Base-by-base conservation (phyloP, 1,139 yeast genomes). In the Kluyveromyces sp. region DNA sequence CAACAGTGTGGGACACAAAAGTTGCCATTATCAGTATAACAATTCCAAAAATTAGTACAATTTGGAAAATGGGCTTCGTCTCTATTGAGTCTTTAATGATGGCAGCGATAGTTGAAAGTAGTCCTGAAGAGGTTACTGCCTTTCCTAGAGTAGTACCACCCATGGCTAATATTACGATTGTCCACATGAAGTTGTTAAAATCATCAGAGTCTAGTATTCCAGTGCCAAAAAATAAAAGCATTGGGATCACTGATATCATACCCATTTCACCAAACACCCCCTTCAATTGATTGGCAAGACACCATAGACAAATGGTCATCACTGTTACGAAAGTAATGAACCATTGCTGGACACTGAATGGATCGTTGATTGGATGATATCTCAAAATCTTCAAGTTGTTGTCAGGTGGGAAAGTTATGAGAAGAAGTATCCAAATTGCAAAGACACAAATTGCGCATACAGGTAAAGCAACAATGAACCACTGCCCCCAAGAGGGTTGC, bases 71-170 rank as follows among this genome's bases (percentile, higher is more conserved):
- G 19, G 85, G 75, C 55, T 78, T 75, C 43, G 77, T 74, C 55
- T 75, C 76, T 18, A 85, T 77, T 46, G 70, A 69, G 20, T 63
- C 60, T 57, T 84, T 88, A 46, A 89, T 81, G 1, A 77, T 70
- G 12, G 65, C 58, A 2, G 96, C 96, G 49, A 87, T 77, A 1
- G 94, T 80, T n/a, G 74, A 73, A 45, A 89, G 71, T 44, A 89
- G 70, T 0, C 96, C 96, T 1, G 95, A 85, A 2, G 94, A 81
- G 1, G 92, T 77, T 4, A 89, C 94, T 1, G 94, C 96, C 61
- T 83, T 85, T 48, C 97, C 97, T 36, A 89, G 71, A 0, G 96
- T 94, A 49, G 87, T 75, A 55, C 97, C 97, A 45, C 97, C 97
- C 96, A 88, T 88, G 4, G 96, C 96, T 51, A 89, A 72, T 46